Evolutionary conservation across 1,139 yeast genomes (phyloP), one percentile per base, ranked within the genome.

Genomic region (Lizanozyma gosingica): DNA sequence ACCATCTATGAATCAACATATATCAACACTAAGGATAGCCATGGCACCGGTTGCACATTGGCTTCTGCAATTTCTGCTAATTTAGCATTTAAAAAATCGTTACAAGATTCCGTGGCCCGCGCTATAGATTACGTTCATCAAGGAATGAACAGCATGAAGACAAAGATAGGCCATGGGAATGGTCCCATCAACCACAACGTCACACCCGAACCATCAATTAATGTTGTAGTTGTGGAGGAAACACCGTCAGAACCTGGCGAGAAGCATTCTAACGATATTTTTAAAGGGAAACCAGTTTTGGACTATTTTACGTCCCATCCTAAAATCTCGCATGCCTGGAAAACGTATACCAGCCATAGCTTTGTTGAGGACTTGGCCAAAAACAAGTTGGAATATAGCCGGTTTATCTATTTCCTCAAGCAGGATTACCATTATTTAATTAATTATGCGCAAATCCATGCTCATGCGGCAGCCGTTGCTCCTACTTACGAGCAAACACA

Each of bases 41-140:
- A 88, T 56, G 97, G 97, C 8, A 86, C 96, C 1, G 97, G 97
- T 0, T 88, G 97, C 57, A 84, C 96, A 0, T 65, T 88, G 39
- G 80, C 95, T 0, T 80, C 95, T 1, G 73, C 95, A 1, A 81
- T 88, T 49, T 82, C 94, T 0, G 78, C 94, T 1, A 79, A 83
- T 49, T 50, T 86, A 37, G 90, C 95, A 2, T 66, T 65, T 36
- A 80, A 78, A 0, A 47, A 53, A 33, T 34, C 64, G 0, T 51
- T 84, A 9, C 47, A 52, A 2, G 68, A 66, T 3, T 66, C 95
- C 0, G 71, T 84, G 4, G 67, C 67, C 4, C 61, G 72, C 17
- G 75, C 83, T 0, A 74, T 85, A 41, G 74, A 73, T 45, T 88
- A 76, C 51, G 80, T 86, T 14, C 88, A 81, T 49, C 65, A 66